Base-by-base conservation (phyloP, 176 grass and related monocot species). In the Miscanthus lutarioriparius region DNA sequence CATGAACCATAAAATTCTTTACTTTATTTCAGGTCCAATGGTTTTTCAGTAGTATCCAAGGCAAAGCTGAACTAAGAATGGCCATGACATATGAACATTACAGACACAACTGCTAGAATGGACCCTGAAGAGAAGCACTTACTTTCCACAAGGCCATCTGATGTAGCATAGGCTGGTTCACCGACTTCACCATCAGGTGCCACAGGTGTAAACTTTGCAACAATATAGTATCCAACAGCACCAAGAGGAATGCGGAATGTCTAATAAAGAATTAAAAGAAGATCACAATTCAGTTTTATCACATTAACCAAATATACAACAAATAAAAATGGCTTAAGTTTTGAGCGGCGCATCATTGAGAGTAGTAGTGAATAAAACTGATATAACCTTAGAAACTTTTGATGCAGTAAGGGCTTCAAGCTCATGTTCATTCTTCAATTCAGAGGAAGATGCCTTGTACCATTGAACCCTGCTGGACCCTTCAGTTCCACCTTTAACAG, bases 131-230 rank as follows among this genome's bases (percentile, higher is more conserved):
- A 74, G 48, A 62, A 26, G 16, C 66, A 90, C 93, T 94, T 91
- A 99, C 96, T 99, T 86, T 95, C 84, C 82, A 99, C 93, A 81
- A 91, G 68, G 73, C 88, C 84, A 84, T 90, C 86, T 33, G 84
- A 94, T 84, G 86, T 77, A 76, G 80, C 84, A 87, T 92, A 99
- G 49, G 93, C 93, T 71, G 96, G 91, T 92, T 88, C 88, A 82
- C 96, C 96, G 51, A 84, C 89, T 96, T 99, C 96, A 72, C 93
- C 96, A 92, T 99, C 93, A 73, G 86, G 86, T 22, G 87, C 83
- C 89, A 84, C 87, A 63, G 93, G 96, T 92, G 77, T 94, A 83
- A 96, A 96, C 88, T 94, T 99, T 53, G 88, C 96, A 85, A 99
- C 89, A 76, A 99, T 86, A 85, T 92, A 89, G 76, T 76, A 83